Conservation (phyloP, 768 basidiomycete species). For the Rhodotorula kratochvilovae region DNA sequence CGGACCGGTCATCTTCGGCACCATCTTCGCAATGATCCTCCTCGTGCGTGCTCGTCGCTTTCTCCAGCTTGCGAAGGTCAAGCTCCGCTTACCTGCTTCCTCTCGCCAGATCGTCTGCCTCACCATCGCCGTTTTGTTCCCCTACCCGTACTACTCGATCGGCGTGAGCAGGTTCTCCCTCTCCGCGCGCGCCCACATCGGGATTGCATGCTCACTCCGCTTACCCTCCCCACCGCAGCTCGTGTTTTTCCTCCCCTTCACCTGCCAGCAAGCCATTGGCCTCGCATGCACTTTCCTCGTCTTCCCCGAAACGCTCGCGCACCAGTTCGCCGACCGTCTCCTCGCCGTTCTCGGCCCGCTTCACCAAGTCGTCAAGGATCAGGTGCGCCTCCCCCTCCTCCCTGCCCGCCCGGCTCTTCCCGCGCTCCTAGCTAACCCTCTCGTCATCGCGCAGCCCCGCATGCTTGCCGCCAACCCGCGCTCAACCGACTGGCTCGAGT, state of each 20-base stretch:
- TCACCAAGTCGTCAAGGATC: slow-evolving; percentile 18
- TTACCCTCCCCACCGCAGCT: slow-evolving; percentile 4
- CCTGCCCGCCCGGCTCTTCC: too few species aligned
- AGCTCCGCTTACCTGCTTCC: background rate
- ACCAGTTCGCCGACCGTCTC: slow-evolving; percentile 41
- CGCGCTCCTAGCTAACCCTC: too few species aligned
- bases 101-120: slow-evolving; percentile 9
- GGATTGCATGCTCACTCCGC: accelerated
- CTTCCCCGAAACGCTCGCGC: slow-evolving; percentile 43
- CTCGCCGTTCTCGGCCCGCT: slow-evolving; percentile 35
- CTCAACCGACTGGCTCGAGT: slow-evolving; percentile 33
- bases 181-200: too few species aligned
- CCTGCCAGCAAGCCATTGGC: slow-evolving; percentile 39
- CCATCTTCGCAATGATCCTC: slow-evolving; percentile 9
- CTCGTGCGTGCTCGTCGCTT: background rate
- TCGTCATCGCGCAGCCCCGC: too few species aligned
- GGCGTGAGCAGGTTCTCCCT: slow-evolving; percentile 4
- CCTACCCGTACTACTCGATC: slow-evolving; percentile 32
- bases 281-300: slow-evolving; percentile 39
- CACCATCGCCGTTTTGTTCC: slow-evolving; percentile 38
- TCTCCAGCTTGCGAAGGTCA: background rate
- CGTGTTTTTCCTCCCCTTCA: slow-evolving; percentile 41
- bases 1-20: slow-evolving; percentile 7
- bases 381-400: background rate
- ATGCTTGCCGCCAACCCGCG: slow-evolving; percentile 35